Conservation (phyloP, 192 early-diverging fungal species). For the Coemansia sp. region DNA sequence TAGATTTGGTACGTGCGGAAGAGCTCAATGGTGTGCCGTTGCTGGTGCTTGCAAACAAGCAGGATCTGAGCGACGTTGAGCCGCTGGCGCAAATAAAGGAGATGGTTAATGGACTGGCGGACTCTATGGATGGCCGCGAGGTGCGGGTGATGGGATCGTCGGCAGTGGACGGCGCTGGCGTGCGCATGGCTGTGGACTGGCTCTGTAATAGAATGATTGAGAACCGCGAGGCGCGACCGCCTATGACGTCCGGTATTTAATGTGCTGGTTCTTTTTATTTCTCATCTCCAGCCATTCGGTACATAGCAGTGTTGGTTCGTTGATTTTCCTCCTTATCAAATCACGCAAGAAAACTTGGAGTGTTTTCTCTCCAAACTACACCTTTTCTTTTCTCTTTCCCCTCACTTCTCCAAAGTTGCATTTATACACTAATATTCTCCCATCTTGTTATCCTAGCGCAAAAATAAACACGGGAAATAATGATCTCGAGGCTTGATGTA, state of each 20-base stretch:
- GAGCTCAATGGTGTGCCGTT: conserved; percentile 83
- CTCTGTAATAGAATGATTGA: conserved; percentile 78
- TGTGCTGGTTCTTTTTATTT: not conserved
- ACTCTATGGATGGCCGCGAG: conserved; percentile 81
- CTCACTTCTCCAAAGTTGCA: not conserved
- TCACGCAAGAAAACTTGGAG: not conserved
- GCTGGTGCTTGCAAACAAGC: conserved; percentile 94
- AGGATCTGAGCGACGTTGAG: conserved; percentile 74
- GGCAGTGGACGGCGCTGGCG: conserved; percentile 66
- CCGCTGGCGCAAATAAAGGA: conserved; percentile 84
- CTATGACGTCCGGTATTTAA: not conserved
- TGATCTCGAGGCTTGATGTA: conserved; percentile 38
- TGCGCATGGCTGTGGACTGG: conserved; percentile 91
- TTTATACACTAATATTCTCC: not conserved
- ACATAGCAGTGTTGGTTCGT: not conserved
- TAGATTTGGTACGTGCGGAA: conserved; percentile 66
- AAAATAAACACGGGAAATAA: not conserved
- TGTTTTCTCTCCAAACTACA: too few species aligned
- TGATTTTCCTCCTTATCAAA: not conserved
- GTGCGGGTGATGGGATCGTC: conserved; percentile 72
- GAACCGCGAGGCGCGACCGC: conserved; percentile 51
- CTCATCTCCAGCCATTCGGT: not conserved
- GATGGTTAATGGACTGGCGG: conserved; percentile 86
- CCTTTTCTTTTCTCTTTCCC: not conserved
- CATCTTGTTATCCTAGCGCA: not conserved